Conservation (phyloP, 768 basidiomycete species). For the Xerocomellus amylosporus region DNA sequence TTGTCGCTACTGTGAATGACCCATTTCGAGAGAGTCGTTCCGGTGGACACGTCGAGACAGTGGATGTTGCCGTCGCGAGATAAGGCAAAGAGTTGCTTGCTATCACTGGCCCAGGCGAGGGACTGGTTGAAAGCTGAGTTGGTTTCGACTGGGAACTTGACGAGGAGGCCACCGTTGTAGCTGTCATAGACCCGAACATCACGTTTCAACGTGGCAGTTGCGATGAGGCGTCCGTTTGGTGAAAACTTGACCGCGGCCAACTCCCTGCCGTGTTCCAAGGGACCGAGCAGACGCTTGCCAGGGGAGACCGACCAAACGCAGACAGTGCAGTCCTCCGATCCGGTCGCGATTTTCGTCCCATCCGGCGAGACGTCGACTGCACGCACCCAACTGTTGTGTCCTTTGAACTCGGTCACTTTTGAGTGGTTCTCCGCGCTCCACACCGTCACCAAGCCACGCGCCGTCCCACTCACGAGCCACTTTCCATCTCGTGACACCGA, state of each 20-base stretch:
- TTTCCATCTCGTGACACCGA: background rate
- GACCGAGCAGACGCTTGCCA: background rate
- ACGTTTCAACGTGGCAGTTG: background rate
- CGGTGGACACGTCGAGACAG: background rate
- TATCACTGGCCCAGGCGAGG: background rate
- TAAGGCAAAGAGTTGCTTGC: background rate
- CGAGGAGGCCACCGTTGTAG: background rate
- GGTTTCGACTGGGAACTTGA: background rate
- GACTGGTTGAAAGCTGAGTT: background rate
- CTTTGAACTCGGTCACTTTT: background rate
- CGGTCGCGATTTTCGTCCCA: background rate
- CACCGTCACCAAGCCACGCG: background rate
- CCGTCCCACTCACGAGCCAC: background rate
- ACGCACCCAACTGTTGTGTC: background rate
- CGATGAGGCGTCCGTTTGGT: background rate
- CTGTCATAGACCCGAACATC: background rate
- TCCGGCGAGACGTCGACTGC: slow-evolving; percentile 7
- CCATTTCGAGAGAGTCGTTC: background rate
- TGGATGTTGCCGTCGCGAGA: background rate
- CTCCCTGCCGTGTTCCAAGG: background rate
- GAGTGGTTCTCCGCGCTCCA: background rate
- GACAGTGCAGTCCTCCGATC: background rate
- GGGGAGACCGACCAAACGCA: background rate
- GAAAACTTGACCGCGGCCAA: background rate
- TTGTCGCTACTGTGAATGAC: background rate